A percentile compares a stretch with the other conserved stretches of the same genome.
phyloP scores from a whole-genome alignment of 2,329 filamentous ascomycete species.

The Biscogniauxia marginata region DNA sequence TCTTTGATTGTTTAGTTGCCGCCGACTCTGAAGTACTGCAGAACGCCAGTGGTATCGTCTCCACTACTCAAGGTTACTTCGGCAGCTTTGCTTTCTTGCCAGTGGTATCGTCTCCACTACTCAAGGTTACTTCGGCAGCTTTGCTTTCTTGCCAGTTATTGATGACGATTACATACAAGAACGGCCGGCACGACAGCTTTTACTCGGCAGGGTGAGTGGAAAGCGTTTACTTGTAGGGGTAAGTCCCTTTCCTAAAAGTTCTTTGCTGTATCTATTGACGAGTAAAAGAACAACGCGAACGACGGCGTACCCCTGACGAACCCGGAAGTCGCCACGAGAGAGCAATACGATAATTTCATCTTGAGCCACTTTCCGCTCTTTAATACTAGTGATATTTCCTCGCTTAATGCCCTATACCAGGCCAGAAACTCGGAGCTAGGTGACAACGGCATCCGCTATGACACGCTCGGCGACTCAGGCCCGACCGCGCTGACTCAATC shows the following conservation, averaged over 20 bases:
- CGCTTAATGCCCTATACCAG: slow-evolving; percentile 19
- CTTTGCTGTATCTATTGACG: slow-evolving; percentile 1
- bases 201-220: slow-evolving; percentile 15
- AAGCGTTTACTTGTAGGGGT: slow-evolving; percentile 28
- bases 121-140: slow-evolving; percentile 27
- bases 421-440: slow-evolving; percentile 12
- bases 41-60: slow-evolving; percentile 28
- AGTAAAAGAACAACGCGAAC: slow-evolving; percentile 33
- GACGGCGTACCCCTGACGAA: slow-evolving; percentile 33
- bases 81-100: slow-evolving; percentile 30
- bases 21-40: slow-evolving; percentile 25
- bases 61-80: slow-evolving; percentile 26
- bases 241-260: slow-evolving; percentile 4
- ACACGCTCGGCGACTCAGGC: slow-evolving; percentile 35
- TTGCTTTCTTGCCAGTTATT: slow-evolving; percentile 29
- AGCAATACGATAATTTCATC: slow-evolving; percentile 27
- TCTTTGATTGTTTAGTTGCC: slow-evolving; percentile 28
- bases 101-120: slow-evolving; percentile 29
- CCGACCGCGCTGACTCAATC: slow-evolving; percentile 46
- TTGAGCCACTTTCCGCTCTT: slow-evolving; percentile 26
- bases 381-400: slow-evolving; percentile 12
- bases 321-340: slow-evolving; percentile 25
- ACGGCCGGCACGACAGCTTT: slow-evolving; percentile 19
- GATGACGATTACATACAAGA: slow-evolving; percentile 28
- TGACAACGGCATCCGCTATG: slow-evolving; percentile 27